Evolutionary conservation across 371 early-diverging fungal species (phyloP), one percentile per base, ranked within the genome.

Genomic region (Apophysomyces elegans): DNA sequence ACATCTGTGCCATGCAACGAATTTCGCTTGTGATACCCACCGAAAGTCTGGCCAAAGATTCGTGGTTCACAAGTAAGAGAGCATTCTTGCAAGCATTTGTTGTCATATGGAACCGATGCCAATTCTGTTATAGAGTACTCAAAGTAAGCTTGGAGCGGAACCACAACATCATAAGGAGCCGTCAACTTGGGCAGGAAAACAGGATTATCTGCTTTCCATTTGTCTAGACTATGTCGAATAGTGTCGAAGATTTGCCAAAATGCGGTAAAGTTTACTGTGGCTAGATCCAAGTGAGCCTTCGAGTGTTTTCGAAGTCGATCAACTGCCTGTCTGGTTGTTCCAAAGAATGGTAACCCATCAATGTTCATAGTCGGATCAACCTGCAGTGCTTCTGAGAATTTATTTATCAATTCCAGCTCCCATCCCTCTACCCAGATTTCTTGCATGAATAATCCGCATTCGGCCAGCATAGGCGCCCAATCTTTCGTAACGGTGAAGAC

Each of bases 381-480:
- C 6, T 64, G 21, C 64, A 69, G 56, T 6, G 64, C 58, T 7
- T 62, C 58, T 18, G 69, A 56, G 57, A 61, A 65, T 57, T 41
- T 14, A 12, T 69, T 65, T 4, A 46, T 38, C 14, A 21, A 58
- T 14, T 67, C 45, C 4, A 66, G 57, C 35, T 73, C 67, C 76
- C 74, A 75, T 13, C 56, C 68, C 18, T 72, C 73, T 41, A 76
- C 50, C 73, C 78, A 74, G 4, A 77, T 61, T 5, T 74, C 71
- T 47, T 71, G 73, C 4, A 69, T 62, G 61, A 86, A 78, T 14
- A 82, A 62, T n/a, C 88, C 86, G 72, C 78, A 69, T 5, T 80
- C 74, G 8, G 85, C 68, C 26, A 92, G 68, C 35, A 86, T 59
- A 5, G 77, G 84, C 5, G 85, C 80, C 93, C 92, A 92, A 11